phyloP scores from a whole-genome alignment of 225 moss, liverwort and hornwort genomes.

The Pseudoscleropodium purum region DNA sequence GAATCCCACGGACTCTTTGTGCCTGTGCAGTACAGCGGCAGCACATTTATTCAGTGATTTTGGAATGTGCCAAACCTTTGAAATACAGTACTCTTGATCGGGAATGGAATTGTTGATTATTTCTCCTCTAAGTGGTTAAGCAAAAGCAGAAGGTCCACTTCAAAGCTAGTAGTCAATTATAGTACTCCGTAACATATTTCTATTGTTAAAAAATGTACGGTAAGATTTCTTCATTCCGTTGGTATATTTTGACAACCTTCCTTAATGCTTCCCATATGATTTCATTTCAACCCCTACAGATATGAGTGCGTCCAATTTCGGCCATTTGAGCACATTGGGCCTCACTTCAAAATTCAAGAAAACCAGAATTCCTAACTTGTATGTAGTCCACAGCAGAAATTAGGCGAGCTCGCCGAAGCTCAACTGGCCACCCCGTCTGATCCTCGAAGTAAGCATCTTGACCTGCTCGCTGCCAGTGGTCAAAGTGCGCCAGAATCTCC shows the following conservation, averaged over 20 bases:
- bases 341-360: not conserved
- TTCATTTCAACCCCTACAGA: not conserved
- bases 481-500: slow-evolving; percentile 55
- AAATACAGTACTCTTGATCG: not conserved
- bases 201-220: not conserved
- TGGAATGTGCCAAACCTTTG: not conserved
- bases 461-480: slow-evolving; percentile 64
- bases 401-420: slow-evolving; percentile 47
- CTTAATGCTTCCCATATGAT: not conserved
- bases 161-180: not conserved
- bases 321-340: not conserved
- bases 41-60: not conserved
- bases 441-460: slow-evolving; percentile 35
- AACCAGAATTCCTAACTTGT: slow-evolving; percentile 23
- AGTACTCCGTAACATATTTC: not conserved
- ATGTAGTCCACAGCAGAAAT: slow-evolving; percentile 69
- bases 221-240: not conserved
- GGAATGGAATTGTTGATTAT: not conserved
- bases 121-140: not conserved
- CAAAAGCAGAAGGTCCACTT: not conserved
- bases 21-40: slow-evolving; percentile 13
- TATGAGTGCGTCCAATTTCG: not conserved
- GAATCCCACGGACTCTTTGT: slow-evolving; percentile 43
- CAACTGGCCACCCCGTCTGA: slow-evolving; percentile 49
- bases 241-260: not conserved